Evolutionary conservation across 163 green algal genomes (phyloP).

Genomic region (Prototheca cutis): DNA sequence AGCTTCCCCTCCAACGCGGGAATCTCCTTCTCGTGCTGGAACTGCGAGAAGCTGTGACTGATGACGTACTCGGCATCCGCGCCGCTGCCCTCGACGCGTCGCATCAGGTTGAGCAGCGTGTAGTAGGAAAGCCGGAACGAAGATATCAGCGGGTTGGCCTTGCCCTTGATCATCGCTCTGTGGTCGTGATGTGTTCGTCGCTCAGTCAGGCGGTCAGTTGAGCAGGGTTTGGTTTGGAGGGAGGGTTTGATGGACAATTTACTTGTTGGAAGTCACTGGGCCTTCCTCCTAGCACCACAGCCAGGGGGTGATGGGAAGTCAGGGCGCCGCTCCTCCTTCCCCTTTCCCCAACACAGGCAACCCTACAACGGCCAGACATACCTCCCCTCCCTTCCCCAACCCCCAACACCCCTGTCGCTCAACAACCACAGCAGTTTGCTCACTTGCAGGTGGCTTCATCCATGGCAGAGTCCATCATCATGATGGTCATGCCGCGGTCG

Average conservation of each 20-base stretch:
- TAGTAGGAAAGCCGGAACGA: conserved; percentile 96
- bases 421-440: no score
- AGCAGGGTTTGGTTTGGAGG: not conserved
- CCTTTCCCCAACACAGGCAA: no score
- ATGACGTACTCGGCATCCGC: conserved; percentile 84
- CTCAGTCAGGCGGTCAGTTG: no score
- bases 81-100: conserved; percentile 52
- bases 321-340: no score
- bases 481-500: conserved; percentile 71
- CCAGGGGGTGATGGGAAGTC: no score
- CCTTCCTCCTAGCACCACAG: not conserved
- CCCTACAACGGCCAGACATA: no score
- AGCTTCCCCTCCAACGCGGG: conserved; percentile 31
- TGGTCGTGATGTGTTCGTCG: no score
- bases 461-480: conserved; percentile 80
- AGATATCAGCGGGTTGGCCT: conserved; percentile 65
- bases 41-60: conserved; percentile 82
- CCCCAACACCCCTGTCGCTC: conserved; percentile 5
- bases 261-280: not conserved
- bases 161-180: conserved; percentile 56
- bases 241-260: not conserved
- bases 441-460: conserved; percentile 39
- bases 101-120: conserved; percentile 90
- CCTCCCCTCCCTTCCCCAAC: not conserved
- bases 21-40: conserved; percentile 67